Percentiles rank a stretch among this genome's conserved stretches.
Evolutionary conservation across 495 filamentous ascomycete genomes (phyloP).

Genomic region (Trypethelium eluteriae): DNA sequence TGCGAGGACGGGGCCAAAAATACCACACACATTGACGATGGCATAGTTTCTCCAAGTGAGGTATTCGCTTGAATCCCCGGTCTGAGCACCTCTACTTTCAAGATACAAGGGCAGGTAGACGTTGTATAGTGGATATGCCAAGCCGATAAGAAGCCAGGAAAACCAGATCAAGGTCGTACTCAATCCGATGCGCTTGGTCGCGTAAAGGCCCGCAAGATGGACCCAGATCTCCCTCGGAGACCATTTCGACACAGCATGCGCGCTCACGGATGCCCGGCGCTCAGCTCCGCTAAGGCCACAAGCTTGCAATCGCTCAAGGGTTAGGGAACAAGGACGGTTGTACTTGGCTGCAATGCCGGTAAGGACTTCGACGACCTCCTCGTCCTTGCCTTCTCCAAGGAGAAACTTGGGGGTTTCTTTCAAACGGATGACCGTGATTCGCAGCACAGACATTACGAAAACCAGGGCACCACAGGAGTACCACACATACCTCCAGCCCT

Average conservation of each 20-base stretch:
- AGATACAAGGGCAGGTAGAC: slow-evolving; percentile 44
- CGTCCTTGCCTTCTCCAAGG: slow-evolving; percentile 55
- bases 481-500: slow-evolving; percentile 30
- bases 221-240: slow-evolving; percentile 45
- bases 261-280: slow-evolving; percentile 13
- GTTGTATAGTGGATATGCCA: slow-evolving; percentile 42
- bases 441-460: slow-evolving; percentile 55
- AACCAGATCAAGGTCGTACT: slow-evolving; percentile 61
- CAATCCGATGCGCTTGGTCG: slow-evolving; percentile 51
- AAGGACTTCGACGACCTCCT: slow-evolving; percentile 52
- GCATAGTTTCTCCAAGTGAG: slow-evolving; percentile 62
- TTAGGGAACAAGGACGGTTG: slow-evolving; percentile 55
- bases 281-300: slow-evolving; percentile 14
- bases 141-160: slow-evolving; percentile 60
- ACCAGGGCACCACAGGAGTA: slow-evolving; percentile 56
- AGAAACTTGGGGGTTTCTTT: slow-evolving; percentile 69
- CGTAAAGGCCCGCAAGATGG: slow-evolving; percentile 58
- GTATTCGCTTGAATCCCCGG: slow-evolving; percentile 22
- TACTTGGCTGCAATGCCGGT: slow-evolving; percentile 56
- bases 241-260: slow-evolving; percentile 31
- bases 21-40: slow-evolving; percentile 54
- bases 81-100: background rate
- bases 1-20: slow-evolving; percentile 58
- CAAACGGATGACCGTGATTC: slow-evolving; percentile 60
- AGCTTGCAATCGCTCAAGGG: slow-evolving; percentile 49